Conservation (phyloP, 2,329 filamentous ascomycete species). For the Dactylellina sp. region DNA sequence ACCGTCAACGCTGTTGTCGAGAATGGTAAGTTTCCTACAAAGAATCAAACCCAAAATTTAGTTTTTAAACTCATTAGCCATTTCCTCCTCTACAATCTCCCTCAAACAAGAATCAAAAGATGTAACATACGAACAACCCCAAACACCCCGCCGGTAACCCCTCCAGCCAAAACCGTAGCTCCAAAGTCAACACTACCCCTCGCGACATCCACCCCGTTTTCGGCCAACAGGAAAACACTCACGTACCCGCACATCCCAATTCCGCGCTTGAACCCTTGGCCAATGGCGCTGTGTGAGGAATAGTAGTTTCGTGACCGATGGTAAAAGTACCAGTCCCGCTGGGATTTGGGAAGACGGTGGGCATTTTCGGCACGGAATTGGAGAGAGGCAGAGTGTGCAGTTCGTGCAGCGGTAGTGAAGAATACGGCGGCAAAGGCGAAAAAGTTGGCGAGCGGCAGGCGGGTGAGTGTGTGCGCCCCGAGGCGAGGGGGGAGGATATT, state of each 20-base stretch:
- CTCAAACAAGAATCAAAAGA: constrained; percentile 8
- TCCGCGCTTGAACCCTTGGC: constrained; percentile 76
- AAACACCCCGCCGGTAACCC: constrained; percentile 83
- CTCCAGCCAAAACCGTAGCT: constrained; percentile 81
- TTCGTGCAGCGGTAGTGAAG: constrained; percentile 77
- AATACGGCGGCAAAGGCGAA: constrained; percentile 77
- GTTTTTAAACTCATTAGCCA: constrained; percentile 63
- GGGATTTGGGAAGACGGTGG: constrained; percentile 85
- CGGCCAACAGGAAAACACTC: constrained; percentile 36
- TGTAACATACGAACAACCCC: constrained; percentile 77
- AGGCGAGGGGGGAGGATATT: constrained; percentile 63
- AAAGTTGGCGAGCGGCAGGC: constrained; percentile 74
- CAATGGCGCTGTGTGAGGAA: constrained; percentile 79
- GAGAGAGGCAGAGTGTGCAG: constrained; percentile 78
- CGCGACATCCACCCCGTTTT: constrained; percentile 57
- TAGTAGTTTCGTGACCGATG: constrained; percentile 98
- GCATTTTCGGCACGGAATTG: constrained; percentile 96
- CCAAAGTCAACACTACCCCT: constrained; percentile 78
- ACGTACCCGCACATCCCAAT: constrained; percentile 56
- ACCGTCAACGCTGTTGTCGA: constrained; percentile 81
- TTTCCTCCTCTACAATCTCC: constrained; percentile 38
- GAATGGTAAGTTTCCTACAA: constrained; percentile 79
- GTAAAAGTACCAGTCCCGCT: constrained; percentile 96
- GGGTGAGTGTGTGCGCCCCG: constrained; percentile 73
- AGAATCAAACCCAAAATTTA: constrained; percentile 57